Evolutionary conservation across 192 early-diverging fungal species (phyloP), one percentile per base, ranked within the genome.

Genomic region (Coemansia sp.): DNA sequence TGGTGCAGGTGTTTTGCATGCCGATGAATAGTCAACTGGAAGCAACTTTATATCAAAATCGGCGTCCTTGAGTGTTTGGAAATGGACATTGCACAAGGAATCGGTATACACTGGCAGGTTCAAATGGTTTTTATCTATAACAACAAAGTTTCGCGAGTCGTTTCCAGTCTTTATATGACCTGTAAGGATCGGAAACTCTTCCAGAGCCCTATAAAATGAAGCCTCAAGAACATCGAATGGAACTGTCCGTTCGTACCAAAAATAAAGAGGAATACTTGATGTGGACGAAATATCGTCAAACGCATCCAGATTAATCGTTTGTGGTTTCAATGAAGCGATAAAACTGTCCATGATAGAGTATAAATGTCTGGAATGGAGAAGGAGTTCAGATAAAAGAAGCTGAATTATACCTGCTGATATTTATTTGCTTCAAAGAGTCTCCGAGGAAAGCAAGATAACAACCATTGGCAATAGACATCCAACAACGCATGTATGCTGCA

Each of bases 21-120:
- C 45, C 1, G 40, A 59, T 4, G 49, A 18, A 20, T 31, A 42
- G 1, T 46, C 37, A 1, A 49, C 26, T 4, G 73, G 58, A 23
- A 64, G 30, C 4, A 63, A 18, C 7, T 28, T 26, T 51, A 56
- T 61, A 34, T 42, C 31, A 35, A 62, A 75, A 10, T 35, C 26
- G 30, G 58, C 37, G 1, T n/a, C 49, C 33, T 66, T 21, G 2
- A 75, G 30, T 0, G 43, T 42, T 0, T 13, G 7, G 31, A 57
- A 69, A 29, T 69, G 62, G 12, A 60, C 28, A 2, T 43, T 9
- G 46, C 59, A 61, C 23, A 35, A 40, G n/a, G n/a, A n/a, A n/a
- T 66, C 67, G 1, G 20, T 42, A 23, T 62, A 75, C 34, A 62
- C 59, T 37, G 73, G 73, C 63, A 75, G 45, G 51, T 69, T 75